A percentile compares a stretch with the other conserved stretches of the same genome.
Conservation (phyloP, 208 protist genomes). For the Kentomonas sorsogonicus region DNA sequence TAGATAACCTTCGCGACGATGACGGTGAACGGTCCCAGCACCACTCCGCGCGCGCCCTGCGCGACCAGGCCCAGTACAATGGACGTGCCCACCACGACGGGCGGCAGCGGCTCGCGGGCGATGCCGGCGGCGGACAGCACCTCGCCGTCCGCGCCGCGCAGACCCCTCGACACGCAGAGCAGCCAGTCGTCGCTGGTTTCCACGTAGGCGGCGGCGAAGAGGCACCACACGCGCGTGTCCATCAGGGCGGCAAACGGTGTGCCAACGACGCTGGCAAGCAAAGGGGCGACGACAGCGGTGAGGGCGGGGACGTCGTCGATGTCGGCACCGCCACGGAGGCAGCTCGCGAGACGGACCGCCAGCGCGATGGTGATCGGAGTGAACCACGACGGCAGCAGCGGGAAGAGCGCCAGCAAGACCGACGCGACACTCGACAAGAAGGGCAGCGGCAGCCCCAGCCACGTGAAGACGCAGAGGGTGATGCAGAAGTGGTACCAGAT, state of each 20-base stretch:
- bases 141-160: conserved; percentile 24
- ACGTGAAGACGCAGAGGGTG: conserved; percentile 53
- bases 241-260: not conserved
- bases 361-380: conserved; percentile 42
- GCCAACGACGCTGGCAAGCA: no score
- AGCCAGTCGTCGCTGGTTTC: conserved; percentile 62
- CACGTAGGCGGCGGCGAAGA: conserved; percentile 27
- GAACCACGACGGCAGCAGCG: conserved; percentile 54
- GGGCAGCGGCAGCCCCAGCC: conserved; percentile 32
- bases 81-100: conserved; percentile 49
- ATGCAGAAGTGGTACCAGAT: conserved; percentile 71
- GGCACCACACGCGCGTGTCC: conserved; percentile 24
- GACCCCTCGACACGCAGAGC: conserved; percentile 46
- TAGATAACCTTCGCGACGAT: conserved; percentile 68
- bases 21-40: conserved; percentile 62
- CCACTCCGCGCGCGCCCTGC: conserved; percentile 54
- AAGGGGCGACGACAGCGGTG: no score
- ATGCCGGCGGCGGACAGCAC: conserved; percentile 17
- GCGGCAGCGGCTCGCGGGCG: conserved; percentile 35
- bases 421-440: conserved; percentile 46
- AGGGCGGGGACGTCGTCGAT: not conserved
- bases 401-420: conserved; percentile 50
- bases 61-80: conserved; percentile 60
- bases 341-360: conserved; percentile 4
- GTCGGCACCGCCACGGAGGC: not conserved